Percentiles rank a stretch among this genome's conserved stretches.
These are phyloP conservation scores for Parathielavia appendiculata DNA, from an alignment of 495 filamentous ascomycete species.

Conservation along the genomic window DNA sequence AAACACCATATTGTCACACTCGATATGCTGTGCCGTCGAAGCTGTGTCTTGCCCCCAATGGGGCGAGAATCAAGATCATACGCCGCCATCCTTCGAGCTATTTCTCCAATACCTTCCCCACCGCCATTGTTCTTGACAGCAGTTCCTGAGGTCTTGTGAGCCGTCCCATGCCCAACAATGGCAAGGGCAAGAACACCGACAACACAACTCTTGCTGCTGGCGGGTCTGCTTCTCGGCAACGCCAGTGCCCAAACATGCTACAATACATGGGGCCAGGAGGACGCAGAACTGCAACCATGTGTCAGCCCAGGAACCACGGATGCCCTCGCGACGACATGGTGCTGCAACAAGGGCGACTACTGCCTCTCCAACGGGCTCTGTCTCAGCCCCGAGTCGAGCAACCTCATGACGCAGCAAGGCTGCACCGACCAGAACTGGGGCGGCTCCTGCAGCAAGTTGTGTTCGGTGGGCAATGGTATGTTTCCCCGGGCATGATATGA, in stretches of 20 bases:
- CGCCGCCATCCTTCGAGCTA: neutral
- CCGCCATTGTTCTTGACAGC: neutral
- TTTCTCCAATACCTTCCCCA: neutral
- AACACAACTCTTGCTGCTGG: neutral
- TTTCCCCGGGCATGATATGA: neutral
- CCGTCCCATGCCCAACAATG: neutral
- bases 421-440: slow-evolving; percentile 24
- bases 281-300: slow-evolving; percentile 18
- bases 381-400: slow-evolving; percentile 15
- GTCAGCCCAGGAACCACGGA: neutral
- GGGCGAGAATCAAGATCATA: neutral
- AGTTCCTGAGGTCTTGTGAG: neutral
- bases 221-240: neutral
- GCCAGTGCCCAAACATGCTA: slow-evolving; percentile 17
- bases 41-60: neutral
- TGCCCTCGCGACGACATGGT: slow-evolving; percentile 4
- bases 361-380: slow-evolving; percentile 28
- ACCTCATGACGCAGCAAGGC: slow-evolving; percentile 28
- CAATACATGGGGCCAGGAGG: slow-evolving; percentile 20
- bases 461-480: slow-evolving; percentile 5
- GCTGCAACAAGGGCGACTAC: slow-evolving; percentile 22
- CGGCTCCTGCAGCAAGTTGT: slow-evolving; percentile 17
- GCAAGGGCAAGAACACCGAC: neutral
- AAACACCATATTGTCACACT: neutral
- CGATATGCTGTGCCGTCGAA: slow-evolving; percentile 2